Evolutionary conservation across 139 green algal species (phyloP).

Genomic region (Coccomyxa sp.): DNA sequence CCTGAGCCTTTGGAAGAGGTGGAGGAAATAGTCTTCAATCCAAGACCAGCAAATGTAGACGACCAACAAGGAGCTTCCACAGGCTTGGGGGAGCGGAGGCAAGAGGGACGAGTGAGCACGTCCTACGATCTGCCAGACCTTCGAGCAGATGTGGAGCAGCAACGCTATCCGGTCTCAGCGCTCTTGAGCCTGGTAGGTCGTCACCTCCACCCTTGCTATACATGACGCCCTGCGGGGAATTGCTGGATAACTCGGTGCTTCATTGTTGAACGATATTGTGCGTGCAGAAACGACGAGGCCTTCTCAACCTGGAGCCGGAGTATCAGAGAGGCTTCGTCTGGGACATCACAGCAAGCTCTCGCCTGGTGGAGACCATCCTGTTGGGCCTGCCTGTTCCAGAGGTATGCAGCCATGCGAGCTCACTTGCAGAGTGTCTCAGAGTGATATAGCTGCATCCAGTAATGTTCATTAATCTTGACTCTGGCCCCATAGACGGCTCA

Average conservation of each 20-base stretch:
- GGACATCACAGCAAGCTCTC: not conserved
- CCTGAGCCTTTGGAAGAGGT: not conserved
- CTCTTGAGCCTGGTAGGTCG: not conserved
- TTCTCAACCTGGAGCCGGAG: not conserved
- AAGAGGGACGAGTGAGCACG: not conserved
- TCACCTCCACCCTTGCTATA: too few relatives aligned
- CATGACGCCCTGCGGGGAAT: too few relatives aligned
- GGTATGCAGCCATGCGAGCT: not conserved
- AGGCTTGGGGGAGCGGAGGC: not conserved
- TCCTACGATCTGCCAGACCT: not conserved
- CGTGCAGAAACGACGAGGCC: not conserved
- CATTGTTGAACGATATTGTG: too few relatives aligned
- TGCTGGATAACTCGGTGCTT: too few relatives aligned
- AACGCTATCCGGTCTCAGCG: not conserved
- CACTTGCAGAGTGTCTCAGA: too few relatives aligned
- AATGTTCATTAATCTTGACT: not conserved
- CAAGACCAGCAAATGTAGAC: not conserved
- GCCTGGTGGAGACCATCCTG: not conserved
- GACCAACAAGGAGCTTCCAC: not conserved
- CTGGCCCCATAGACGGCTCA: too few relatives aligned
- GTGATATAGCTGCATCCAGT: too few relatives aligned
- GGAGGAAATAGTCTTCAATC: not conserved
- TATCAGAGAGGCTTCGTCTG: not conserved
- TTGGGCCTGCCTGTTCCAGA: not conserved
- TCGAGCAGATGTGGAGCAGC: not conserved